These are phyloP conservation scores for Taphrina sp. DNA, from an alignment of 1,139 yeast species.

Conservation along the genomic window DNA sequence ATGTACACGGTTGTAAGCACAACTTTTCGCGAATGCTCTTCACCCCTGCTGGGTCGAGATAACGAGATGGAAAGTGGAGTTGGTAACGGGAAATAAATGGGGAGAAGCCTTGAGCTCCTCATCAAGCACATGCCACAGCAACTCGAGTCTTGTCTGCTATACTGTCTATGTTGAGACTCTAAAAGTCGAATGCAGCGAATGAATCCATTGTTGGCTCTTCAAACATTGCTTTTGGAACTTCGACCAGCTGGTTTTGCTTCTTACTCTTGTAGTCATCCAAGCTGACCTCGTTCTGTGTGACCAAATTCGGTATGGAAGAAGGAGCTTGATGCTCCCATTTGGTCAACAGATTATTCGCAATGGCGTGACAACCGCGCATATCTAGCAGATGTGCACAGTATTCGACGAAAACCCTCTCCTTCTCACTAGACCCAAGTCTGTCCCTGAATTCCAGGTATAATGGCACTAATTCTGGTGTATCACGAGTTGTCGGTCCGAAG, in stretches of 20 bases:
- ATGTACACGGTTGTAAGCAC: no score
- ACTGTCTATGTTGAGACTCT: no score
- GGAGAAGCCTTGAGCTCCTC: not conserved
- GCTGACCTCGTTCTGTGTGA: conserved; percentile 1
- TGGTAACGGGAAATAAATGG: not conserved
- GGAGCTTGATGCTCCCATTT: conserved; percentile 6
- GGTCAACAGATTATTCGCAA: not conserved
- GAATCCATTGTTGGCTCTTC: conserved; percentile 32
- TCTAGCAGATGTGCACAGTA: not conserved
- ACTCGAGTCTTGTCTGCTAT: no score
- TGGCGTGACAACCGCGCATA: conserved; percentile 9
- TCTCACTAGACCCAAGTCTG: not conserved
- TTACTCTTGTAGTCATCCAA: conserved; percentile 9
- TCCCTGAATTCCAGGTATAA: not conserved
- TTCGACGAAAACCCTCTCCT: not conserved
- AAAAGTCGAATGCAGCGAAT: conserved; percentile 30
- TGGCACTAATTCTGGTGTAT: not conserved
- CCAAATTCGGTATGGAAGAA: not conserved
- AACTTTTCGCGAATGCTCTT: no score
- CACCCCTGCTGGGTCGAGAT: no score
- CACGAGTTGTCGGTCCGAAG: not conserved
- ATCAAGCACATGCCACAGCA: not conserved
- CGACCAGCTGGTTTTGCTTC: conserved; percentile 15
- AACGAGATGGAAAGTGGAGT: no score
- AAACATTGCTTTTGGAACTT: conserved; percentile 20